Evolutionary conservation across 2,329 filamentous ascomycete species (phyloP), one percentile per base, ranked within the genome.

Genomic region (Penicillium sp.): DNA sequence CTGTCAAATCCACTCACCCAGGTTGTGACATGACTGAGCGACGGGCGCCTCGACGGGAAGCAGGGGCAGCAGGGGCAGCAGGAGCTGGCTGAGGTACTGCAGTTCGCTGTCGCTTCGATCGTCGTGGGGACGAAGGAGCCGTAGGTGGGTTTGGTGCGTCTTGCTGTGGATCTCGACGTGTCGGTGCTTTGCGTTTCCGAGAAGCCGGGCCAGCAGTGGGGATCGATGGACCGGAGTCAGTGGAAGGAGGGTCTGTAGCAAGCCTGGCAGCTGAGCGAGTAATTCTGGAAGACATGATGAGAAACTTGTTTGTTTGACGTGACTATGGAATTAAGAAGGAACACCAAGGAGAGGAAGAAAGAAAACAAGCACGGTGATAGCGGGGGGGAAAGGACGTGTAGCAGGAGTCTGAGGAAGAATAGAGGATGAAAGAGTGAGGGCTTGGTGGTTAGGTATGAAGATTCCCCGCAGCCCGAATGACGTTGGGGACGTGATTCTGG

Each of bases 231-330:
- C 67, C 62, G 73, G 71, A 59, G 77, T 64, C 69, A 68, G 76
- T 69, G 68, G 79, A 72, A 65, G 78, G 70, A 63, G 76, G 71
- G 66, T 82, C 83, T 78, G 90, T 89, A 81, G 90, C 90, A 85
- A 91, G 88, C 83, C 92, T 92, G 81, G 93, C 90, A 78, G 93
- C 89, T 72, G 93, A 95, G 82, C 93, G 91, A 83, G 93, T 97
- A 72, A 95, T 88, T 90, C 93, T 97, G 85, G 87, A 82, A 86
- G 90, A 91, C 92, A 96, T 97, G 87, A 93, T 97, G 87, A 93
- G 90, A 88, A 81, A 75, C 63, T 73, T 71, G 66, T 65, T 68
- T 71, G 59, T 21, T 45, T 29, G 33, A 27, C 10, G 22, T 52
- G 48, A 39, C 11, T 5, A 7, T 31, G 35, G n/a, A 10, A 2